Percentiles rank a stretch among this genome's conserved stretches.
Evolutionary conservation across 78 protist species (phyloP).

Genomic region (Dictyostelium capitatum): DNA sequence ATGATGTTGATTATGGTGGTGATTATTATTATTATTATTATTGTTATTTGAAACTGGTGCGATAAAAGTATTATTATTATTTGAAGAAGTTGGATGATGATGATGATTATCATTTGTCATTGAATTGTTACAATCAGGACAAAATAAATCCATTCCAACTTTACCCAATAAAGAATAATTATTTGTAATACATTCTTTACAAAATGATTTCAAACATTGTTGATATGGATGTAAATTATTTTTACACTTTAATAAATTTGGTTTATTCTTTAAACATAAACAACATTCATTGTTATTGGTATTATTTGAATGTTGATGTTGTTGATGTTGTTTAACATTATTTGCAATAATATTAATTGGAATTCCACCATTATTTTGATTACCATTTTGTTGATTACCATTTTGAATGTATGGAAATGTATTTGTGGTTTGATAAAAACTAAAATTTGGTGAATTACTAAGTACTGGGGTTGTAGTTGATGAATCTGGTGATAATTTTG

Average conservation of each 20-base stretch:
- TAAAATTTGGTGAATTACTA: slow-evolving; percentile 49
- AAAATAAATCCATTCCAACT: background rate
- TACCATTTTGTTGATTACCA: background rate
- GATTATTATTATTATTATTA: background rate
- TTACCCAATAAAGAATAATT: background rate
- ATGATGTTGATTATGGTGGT: background rate
- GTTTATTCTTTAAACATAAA: slow-evolving; percentile 16
- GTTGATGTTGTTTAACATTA: too few relatives aligned
- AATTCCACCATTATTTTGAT: background rate
- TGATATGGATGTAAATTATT: background rate
- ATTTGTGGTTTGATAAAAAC: background rate
- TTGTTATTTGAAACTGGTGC: background rate
- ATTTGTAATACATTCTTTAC: slow-evolving; percentile 46
- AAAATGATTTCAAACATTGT: slow-evolving; percentile 24
- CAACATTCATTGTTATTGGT: slow-evolving; percentile 19
- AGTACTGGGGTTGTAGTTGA: slow-evolving; percentile 56
- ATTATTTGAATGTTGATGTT: background rate
- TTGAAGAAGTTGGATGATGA: background rate
- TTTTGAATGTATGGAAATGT: background rate
- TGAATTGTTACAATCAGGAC: slow-evolving; percentile 39
- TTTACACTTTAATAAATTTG: background rate
- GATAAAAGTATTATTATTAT: background rate
- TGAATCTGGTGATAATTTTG: slow-evolving; percentile 47
- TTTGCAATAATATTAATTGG: background rate
- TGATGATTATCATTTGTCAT: background rate